Conservation (phyloP, 352 stramenopile species). For the Phytophthora citricola region DNA sequence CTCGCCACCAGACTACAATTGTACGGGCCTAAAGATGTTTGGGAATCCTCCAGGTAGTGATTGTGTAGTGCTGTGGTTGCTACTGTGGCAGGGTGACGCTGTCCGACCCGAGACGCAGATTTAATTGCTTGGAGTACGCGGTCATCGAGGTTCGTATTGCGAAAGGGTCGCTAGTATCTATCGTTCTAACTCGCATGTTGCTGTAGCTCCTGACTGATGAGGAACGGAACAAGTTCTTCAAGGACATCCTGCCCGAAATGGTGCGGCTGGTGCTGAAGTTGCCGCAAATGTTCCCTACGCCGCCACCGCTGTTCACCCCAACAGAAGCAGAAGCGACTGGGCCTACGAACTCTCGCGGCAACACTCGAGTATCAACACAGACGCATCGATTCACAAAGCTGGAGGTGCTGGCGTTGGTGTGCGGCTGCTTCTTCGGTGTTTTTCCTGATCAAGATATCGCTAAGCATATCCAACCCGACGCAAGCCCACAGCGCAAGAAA, state of each 20-base stretch:
- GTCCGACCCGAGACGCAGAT: slow-evolving; percentile 26
- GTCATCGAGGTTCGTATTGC: slow-evolving; percentile 39
- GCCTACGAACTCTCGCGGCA: not conserved
- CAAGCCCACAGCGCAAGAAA: slow-evolving; percentile 13
- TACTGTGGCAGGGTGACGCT: slow-evolving; percentile 37
- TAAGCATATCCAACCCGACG: slow-evolving; percentile 8
- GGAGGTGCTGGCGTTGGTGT: slow-evolving; percentile 55
- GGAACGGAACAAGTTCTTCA: slow-evolving; percentile 51
- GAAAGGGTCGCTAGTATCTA: not conserved
- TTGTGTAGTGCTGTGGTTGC: slow-evolving; percentile 13
- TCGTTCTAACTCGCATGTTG: not conserved
- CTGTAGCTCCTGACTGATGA: slow-evolving; percentile 46
- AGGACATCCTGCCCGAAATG: slow-evolving; percentile 56
- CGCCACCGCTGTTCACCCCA: slow-evolving; percentile 49
- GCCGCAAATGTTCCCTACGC: slow-evolving; percentile 52
- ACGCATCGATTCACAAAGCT: slow-evolving; percentile 52
- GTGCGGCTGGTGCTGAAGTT: slow-evolving; percentile 52
- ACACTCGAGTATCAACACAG: slow-evolving; percentile 26
- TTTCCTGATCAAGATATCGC: slow-evolving; percentile 57
- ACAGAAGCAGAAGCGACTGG: slow-evolving; percentile 7
- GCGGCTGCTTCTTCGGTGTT: slow-evolving; percentile 68
- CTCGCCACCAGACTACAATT: slow-evolving; percentile 46
- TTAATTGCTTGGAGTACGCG: slow-evolving; percentile 51
- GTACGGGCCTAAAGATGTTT: slow-evolving; percentile 34
- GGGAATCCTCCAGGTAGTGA: not conserved